phyloP scores from a whole-genome alignment of 2,329 filamentous ascomycete species.

The Delphinella strobiligena region DNA sequence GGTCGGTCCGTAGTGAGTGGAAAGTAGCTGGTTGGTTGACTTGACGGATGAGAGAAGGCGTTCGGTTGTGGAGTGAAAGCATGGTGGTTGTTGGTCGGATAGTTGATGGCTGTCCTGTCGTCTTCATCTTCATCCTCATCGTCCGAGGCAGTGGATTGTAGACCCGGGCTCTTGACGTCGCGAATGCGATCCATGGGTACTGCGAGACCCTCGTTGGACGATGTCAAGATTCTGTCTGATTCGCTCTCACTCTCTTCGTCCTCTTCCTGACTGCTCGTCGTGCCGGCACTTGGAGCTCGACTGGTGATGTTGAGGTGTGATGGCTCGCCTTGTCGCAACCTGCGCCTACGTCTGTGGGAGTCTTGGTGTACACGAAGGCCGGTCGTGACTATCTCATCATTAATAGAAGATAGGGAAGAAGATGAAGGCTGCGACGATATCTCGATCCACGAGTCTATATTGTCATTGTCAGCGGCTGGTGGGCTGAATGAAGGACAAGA shows the following conservation, averaged over 20 bases:
- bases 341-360: conserved; percentile 45
- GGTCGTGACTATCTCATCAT: conserved; percentile 84
- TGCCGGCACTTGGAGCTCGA: conserved; percentile 33
- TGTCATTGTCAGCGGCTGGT: conserved; percentile 1
- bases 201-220: conserved; percentile 44
- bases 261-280: conserved; percentile 74
- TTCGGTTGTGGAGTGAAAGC: conserved; percentile 80
- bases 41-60: conserved; percentile 69
- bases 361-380: conserved; percentile 64
- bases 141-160: conserved; percentile 25
- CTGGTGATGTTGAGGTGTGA: conserved; percentile 28
- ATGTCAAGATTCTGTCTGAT: conserved; percentile 58
- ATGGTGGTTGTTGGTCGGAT: conserved; percentile 35
- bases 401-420: conserved; percentile 72
- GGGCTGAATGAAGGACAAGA: not conserved
- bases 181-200: conserved; percentile 6
- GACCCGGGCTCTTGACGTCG: conserved; percentile 11
- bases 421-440: conserved; percentile 87
- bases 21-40: conserved; percentile 33
- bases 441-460: conserved; percentile 91
- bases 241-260: conserved; percentile 91
- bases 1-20: conserved; percentile 22
- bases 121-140: conserved; percentile 57
- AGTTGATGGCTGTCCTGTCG: conserved; percentile 70
- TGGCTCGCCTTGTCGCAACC: conserved; percentile 28